Evolutionary conservation across 371 early-diverging fungal species (phyloP).

Genomic region (Lichtheimia corymbifera): DNA sequence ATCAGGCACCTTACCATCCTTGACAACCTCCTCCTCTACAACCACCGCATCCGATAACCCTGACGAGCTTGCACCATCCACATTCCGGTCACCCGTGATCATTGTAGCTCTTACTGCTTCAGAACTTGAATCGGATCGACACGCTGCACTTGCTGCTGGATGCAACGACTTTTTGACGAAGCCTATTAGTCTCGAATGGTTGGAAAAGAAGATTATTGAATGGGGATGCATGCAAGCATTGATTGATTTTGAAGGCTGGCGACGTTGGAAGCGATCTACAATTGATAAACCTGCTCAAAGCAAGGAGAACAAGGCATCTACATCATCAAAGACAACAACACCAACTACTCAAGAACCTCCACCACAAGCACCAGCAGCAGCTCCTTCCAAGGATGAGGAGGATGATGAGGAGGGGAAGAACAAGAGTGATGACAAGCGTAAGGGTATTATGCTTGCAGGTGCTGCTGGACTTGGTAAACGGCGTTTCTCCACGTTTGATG

Average conservation of each 20-base stretch:
- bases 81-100: slow-evolving; percentile 76
- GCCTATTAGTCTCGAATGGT: slow-evolving; percentile 82
- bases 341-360: not conserved
- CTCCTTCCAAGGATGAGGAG: slow-evolving; percentile 1
- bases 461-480: slow-evolving; percentile 23
- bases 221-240: slow-evolving; percentile 94
- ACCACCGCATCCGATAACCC: not conserved
- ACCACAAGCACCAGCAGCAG: not conserved
- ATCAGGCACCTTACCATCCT: too few species aligned
- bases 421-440: slow-evolving; percentile 5
- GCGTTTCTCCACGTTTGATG: slow-evolving; percentile 23
- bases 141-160: slow-evolving; percentile 81
- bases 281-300: slow-evolving; percentile 13
- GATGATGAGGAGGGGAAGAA: not conserved
- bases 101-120: slow-evolving; percentile 90
- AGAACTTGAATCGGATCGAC: slow-evolving; percentile 73
- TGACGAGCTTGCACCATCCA: slow-evolving; percentile 30
- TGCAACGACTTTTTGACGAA: slow-evolving; percentile 91
- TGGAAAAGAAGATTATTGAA: slow-evolving; percentile 84
- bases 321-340: not conserved
- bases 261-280: slow-evolving; percentile 61
- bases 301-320: not conserved
- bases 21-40: not conserved
- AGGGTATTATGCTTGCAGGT: slow-evolving; percentile 27
- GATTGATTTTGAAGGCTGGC: slow-evolving; percentile 85